Percentiles rank a stretch among this genome's conserved stretches.
phyloP scores from a whole-genome alignment of 129 eudicot genomes.

The Chrysanthemum seticuspe region DNA sequence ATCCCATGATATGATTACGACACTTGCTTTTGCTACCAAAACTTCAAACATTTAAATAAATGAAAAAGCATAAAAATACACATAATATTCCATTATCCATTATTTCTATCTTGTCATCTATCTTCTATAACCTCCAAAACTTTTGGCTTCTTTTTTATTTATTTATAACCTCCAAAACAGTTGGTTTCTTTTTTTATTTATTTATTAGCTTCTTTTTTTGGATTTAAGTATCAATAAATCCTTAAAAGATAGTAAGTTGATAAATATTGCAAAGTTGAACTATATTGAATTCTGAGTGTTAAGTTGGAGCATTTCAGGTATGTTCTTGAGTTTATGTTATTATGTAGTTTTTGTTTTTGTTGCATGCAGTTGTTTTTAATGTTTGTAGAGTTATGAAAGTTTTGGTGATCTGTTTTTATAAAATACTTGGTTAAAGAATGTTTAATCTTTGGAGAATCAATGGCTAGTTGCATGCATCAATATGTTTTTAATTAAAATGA shows the following conservation, averaged over 20 bases:
- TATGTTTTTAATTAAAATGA: too few species aligned
- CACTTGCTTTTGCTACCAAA: slow-evolving; percentile 15
- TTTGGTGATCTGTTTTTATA: too few species aligned
- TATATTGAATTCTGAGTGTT: slow-evolving; percentile 21
- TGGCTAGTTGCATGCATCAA: too few species aligned
- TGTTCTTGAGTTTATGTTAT: slow-evolving; percentile 17
- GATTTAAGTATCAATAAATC: slow-evolving; percentile 5
- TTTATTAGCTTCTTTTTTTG: neutral
- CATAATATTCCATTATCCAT: slow-evolving; percentile 12
- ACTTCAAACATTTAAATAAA: slow-evolving; percentile 11
- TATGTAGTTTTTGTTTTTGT: neutral
- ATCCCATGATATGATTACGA: slow-evolving; percentile 6
- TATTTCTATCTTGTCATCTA: slow-evolving; percentile 12
- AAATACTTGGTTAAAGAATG: too few species aligned
- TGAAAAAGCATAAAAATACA: neutral
- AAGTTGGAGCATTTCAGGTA: slow-evolving; percentile 30
- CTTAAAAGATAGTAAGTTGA: slow-evolving; percentile 6
- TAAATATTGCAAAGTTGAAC: slow-evolving; percentile 16
- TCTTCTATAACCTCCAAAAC: slow-evolving; percentile 11
- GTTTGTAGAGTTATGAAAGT: too few species aligned
- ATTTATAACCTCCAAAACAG: too few species aligned
- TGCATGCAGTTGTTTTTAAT: neutral
- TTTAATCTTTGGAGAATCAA: too few species aligned
- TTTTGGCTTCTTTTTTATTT: slow-evolving; percentile 11
- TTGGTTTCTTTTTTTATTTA: neutral